Evolutionary conservation across 2,329 filamentous ascomycete species (phyloP), one percentile per base, ranked within the genome.

Genomic region (Trichoderma brevicompactum): DNA sequence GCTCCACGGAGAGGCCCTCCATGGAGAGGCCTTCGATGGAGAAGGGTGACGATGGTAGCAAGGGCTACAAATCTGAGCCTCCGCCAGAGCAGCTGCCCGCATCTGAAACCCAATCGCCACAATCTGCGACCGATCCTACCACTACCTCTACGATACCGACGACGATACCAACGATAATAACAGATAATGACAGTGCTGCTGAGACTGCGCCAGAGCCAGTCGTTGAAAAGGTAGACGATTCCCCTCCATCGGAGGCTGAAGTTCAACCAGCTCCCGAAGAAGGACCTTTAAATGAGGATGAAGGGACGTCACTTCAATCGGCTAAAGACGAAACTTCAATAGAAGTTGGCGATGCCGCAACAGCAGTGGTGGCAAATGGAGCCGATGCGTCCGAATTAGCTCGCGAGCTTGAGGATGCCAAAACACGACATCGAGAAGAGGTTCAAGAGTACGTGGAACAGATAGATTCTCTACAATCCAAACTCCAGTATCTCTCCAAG

Each of bases 401-500:
- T 40, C 67, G 70, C 19, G 72, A 73, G 13, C 19, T 73, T 19
- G 72, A 72, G 13, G 70, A 71, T n/a, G 61, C 70, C 40, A 74
- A 71, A 49, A 54, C 65, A 7, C 68, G 66, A 68, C 87, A 92
- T 69, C 89, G 94, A 65, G 92, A 95, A 71, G 95, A 98, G 74
- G 84, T 93, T 46, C 88, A 95, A 72, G 85, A 85, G 55, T 92
- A 97, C 68, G 85, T 94, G 7, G 95, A 99, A 77, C 88, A 91
- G 41, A 95, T 97, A 64, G 95, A 99, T 79, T 91, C 94, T 4
- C 80, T 99, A 1, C 92, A 98, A 75, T 88, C 92, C 7, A 98
- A 99, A 74, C 80, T 99, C 34, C 90, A 94, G 70, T 97, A 96
- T 73, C 81, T 99, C 12, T 89, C 94, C 2, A 90, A 90, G 67